These are phyloP conservation scores for Lathyrus aphaca DNA, from an alignment of 306 rosid genomes.

Conservation along the genomic window DNA sequence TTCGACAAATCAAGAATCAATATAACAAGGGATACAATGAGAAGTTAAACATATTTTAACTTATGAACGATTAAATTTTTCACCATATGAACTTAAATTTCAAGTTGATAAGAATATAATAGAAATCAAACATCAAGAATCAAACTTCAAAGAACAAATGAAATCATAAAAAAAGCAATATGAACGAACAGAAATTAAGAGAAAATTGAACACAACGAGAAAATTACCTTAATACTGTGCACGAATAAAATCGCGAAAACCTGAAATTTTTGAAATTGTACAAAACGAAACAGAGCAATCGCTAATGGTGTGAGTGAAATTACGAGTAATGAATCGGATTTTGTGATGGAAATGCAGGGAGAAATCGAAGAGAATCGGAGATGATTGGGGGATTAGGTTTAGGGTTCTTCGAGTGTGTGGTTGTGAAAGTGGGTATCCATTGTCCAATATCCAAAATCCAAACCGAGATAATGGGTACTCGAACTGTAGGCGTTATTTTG, in stretches of 20 bases:
- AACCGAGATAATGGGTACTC: background rate
- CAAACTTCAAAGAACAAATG: background rate
- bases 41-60: background rate
- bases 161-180: background rate
- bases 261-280: background rate
- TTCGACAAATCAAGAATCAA: background rate
- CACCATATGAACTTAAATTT: background rate
- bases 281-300: background rate
- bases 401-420: conserved; percentile 8
- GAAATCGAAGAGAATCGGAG: background rate
- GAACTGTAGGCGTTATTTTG: background rate
- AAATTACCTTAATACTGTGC: background rate
- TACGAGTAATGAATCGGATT: background rate
- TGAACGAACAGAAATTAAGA: background rate
- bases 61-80: background rate
- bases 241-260: background rate
- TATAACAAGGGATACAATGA: background rate
- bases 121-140: background rate
- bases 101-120: background rate
- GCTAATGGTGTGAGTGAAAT: background rate
- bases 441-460: background rate
- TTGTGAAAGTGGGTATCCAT: conserved; percentile 13
- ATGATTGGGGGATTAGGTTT: background rate
- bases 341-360: background rate
- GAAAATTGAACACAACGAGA: background rate